phyloP scores from a whole-genome alignment of 305 asterid genomes.

The Andrographis paniculata region DNA sequence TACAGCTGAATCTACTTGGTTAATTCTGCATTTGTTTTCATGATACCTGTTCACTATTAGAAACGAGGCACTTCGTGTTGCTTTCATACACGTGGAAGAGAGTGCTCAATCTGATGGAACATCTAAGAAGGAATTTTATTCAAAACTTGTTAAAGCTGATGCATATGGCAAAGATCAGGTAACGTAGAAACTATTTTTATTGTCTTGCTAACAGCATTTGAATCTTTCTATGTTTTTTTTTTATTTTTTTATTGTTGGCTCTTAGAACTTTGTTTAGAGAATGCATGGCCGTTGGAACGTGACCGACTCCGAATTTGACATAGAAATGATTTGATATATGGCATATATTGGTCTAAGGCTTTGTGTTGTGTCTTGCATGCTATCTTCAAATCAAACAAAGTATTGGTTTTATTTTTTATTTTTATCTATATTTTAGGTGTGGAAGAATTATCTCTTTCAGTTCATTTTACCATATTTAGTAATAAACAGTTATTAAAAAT shows the following conservation, averaged over 20 bases:
- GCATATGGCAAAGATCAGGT: constrained; percentile 98
- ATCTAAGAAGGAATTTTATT: constrained; percentile 58
- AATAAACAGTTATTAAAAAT: no score
- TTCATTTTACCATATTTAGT: no score
- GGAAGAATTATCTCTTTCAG: no score
- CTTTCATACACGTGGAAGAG: constrained; percentile 90
- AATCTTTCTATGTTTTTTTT: constrained; percentile 9
- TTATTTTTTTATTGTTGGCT: constrained; percentile 12
- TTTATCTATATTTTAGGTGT: no score
- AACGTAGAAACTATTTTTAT: constrained; percentile 10
- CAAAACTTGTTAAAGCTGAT: constrained; percentile 95
- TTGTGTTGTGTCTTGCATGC: no score
- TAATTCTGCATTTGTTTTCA: no score
- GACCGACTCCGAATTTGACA: background rate
- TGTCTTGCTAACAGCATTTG: background rate
- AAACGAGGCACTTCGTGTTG: constrained; percentile 99
- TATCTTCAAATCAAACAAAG: no score
- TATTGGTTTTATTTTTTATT: no score
- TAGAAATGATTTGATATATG: background rate
- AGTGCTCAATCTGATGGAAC: constrained; percentile 50
- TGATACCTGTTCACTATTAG: constrained; percentile 32
- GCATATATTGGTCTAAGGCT: background rate
- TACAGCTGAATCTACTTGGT: constrained; percentile 8
- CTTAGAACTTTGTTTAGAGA: background rate
- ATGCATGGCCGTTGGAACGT: constrained; percentile 8